phyloP scores from a whole-genome alignment of 768 basidiomycete genomes.

The Leucogyrophana mollusca region DNA sequence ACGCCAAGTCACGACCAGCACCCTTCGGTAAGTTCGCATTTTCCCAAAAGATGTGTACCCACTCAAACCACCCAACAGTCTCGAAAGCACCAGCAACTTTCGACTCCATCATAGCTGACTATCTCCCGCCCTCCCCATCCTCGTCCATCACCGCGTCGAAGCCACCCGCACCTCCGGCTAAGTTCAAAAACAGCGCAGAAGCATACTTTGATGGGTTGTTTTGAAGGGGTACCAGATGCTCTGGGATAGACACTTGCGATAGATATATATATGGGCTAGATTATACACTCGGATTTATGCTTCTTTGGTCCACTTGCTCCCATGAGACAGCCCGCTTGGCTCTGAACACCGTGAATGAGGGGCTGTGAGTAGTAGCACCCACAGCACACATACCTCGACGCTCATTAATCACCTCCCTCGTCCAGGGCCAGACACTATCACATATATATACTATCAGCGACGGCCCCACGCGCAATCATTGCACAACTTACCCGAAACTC shows the following conservation, averaged over 20 bases:
- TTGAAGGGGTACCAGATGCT: slow-evolving; percentile 8
- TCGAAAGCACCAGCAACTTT: slow-evolving; percentile 52
- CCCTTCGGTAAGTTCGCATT: slow-evolving; percentile 36
- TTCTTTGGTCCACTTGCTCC: too few relatives aligned
- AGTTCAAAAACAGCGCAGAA: slow-evolving; percentile 25
- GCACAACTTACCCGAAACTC: slow-evolving; percentile 75
- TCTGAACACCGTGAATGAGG: too few relatives aligned
- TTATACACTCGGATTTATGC: too few relatives aligned
- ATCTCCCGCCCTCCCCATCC: slow-evolving; percentile 45
- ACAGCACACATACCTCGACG: background rate
- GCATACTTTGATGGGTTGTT: slow-evolving; percentile 45
- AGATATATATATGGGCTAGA: too few relatives aligned
- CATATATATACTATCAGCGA: slow-evolving; percentile 9
- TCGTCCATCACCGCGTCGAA: slow-evolving; percentile 5
- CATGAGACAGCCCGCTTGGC: too few relatives aligned
- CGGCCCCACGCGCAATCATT: background rate
- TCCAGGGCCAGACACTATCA: slow-evolving; percentile 30
- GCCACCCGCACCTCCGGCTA: slow-evolving; percentile 7
- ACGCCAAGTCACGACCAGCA: slow-evolving; percentile 52
- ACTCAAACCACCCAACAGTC: slow-evolving; percentile 28
- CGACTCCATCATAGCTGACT: slow-evolving; percentile 74
- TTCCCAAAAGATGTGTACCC: background rate
- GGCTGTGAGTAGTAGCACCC: too few relatives aligned
- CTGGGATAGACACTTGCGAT: too few relatives aligned
- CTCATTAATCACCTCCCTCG: slow-evolving; percentile 18